Percentiles rank a stretch among this genome's conserved stretches.
These are phyloP conservation scores for Pulicaria dysenterica DNA, from an alignment of 129 eudicot genomes.

Conservation along the genomic window DNA sequence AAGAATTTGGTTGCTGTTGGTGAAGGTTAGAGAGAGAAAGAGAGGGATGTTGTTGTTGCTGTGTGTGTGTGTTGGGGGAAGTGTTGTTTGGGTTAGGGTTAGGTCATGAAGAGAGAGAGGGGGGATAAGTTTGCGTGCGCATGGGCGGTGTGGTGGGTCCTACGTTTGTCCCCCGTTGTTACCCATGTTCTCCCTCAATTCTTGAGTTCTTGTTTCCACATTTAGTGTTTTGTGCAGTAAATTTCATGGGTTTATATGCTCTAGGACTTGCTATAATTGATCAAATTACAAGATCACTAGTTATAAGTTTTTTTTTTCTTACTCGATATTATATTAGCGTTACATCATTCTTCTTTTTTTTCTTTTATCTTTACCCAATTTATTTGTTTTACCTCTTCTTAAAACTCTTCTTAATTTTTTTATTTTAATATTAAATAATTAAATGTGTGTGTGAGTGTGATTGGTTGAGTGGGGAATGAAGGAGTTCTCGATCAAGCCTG, in stretches of 20 bases:
- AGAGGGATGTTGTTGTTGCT: neutral
- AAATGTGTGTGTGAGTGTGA: too few relatives aligned
- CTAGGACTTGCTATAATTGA: neutral
- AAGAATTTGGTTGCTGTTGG: constrained; percentile 37
- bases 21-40: constrained; percentile 39
- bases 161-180: constrained; percentile 40
- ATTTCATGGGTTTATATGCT: neutral
- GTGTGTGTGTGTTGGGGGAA: constrained; percentile 22
- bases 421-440: too few relatives aligned
- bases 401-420: too few relatives aligned
- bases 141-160: constrained; percentile 75
- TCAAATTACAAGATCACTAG: too few relatives aligned
- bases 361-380: neutral
- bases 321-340: too few relatives aligned
- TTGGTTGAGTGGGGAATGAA: too few relatives aligned
- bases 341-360: neutral
- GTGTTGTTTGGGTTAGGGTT: constrained; percentile 62
- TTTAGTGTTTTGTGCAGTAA: constrained; percentile 29
- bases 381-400: too few relatives aligned
- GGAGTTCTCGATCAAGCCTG: too few relatives aligned
- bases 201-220: constrained; percentile 34
- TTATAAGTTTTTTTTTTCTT: too few relatives aligned
- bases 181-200: constrained; percentile 42
- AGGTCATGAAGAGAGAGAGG: constrained; percentile 46
- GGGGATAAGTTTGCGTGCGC: constrained; percentile 59